Percentiles rank a stretch among this genome's conserved stretches.
Conservation (phyloP, 2,329 filamentous ascomycete species). For the Paraphoma sp. region DNA sequence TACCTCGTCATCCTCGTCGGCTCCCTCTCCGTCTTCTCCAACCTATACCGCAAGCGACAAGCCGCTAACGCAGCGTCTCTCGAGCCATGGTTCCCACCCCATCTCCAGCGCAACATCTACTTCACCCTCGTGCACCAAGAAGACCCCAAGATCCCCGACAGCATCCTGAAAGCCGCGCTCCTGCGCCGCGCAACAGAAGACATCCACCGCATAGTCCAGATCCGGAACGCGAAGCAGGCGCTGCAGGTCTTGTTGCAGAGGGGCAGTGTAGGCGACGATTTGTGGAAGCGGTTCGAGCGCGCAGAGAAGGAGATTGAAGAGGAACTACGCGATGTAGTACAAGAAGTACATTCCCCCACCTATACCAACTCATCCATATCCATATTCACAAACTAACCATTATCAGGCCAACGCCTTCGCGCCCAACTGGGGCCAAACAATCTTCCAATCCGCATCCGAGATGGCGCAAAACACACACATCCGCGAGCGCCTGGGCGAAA, state of each 20-base stretch:
- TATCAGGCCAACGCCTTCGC: slow-evolving; percentile 85
- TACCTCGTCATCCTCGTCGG: slow-evolving; percentile 88
- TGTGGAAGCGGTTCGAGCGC: slow-evolving; percentile 89
- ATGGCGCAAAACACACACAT: slow-evolving; percentile 85
- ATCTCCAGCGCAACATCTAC: slow-evolving; percentile 93
- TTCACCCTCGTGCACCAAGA: slow-evolving; percentile 86
- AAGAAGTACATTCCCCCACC: slow-evolving; percentile 69
- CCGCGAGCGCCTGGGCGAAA: slow-evolving; percentile 75
- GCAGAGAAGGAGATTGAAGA: slow-evolving; percentile 98
- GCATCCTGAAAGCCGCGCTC: slow-evolving; percentile 84
- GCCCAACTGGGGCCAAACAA: slow-evolving; percentile 88
- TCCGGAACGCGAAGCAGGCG: slow-evolving; percentile 87
- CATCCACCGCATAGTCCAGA: slow-evolving; percentile 87
- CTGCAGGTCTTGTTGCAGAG: slow-evolving; percentile 82
- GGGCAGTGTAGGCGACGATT: slow-evolving; percentile 92
- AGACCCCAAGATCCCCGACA: slow-evolving; percentile 76
- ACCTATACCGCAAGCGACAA: slow-evolving; percentile 91
- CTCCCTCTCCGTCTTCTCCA: slow-evolving; percentile 90
- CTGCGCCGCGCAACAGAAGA: slow-evolving; percentile 90
- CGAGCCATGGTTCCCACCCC: slow-evolving; percentile 91
- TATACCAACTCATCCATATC: too few species aligned
- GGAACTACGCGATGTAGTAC: slow-evolving; percentile 91
- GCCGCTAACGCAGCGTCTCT: slow-evolving; percentile 79
- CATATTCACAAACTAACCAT: slow-evolving; percentile 7
- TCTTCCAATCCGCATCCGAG: slow-evolving; percentile 98